Conservation (phyloP, 345 rosid species). For the Boechera retrofracta region DNA sequence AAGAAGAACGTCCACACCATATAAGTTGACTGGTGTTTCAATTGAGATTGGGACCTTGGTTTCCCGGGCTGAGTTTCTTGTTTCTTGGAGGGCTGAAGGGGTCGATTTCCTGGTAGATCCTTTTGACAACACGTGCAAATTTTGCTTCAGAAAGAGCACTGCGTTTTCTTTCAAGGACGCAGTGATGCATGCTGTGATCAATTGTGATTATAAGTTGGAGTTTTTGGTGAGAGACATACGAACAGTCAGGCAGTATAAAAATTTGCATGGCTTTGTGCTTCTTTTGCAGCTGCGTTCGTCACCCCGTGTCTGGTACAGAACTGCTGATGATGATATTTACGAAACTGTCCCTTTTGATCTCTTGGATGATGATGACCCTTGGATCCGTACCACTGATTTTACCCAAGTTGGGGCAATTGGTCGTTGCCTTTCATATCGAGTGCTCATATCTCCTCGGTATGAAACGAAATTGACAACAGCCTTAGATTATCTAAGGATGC, state of each 20-base stretch:
- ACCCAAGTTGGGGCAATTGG: slow-evolving; percentile 76
- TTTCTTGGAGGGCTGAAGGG: slow-evolving; percentile 68
- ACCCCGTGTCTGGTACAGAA: slow-evolving; percentile 79
- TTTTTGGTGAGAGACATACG: slow-evolving; percentile 74
- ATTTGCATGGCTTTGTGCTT: slow-evolving; percentile 50
- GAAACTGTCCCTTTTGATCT: slow-evolving; percentile 61
- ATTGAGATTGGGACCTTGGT: slow-evolving; percentile 73
- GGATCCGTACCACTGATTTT: slow-evolving; percentile 92
- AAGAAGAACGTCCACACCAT: slow-evolving; percentile 64
- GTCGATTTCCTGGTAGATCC: slow-evolving; percentile 83
- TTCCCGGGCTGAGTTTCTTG: slow-evolving; percentile 58
- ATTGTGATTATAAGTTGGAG: slow-evolving; percentile 84
- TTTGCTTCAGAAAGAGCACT: slow-evolving; percentile 68
- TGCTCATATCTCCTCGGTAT: slow-evolving; percentile 62
- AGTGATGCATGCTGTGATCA: slow-evolving; percentile 58
- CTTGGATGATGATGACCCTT: slow-evolving; percentile 96
- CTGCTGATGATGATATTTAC: slow-evolving; percentile 78
- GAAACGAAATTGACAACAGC: slow-evolving; percentile 61
- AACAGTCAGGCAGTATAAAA: slow-evolving; percentile 56
- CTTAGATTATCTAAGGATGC: slow-evolving; percentile 53
- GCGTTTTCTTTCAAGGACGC: slow-evolving; percentile 68
- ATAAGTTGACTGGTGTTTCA: slow-evolving; percentile 57
- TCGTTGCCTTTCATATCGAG: slow-evolving; percentile 65
- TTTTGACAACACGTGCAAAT: slow-evolving; percentile 73
- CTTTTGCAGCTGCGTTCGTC: slow-evolving; percentile 75